A percentile compares a stretch with the other conserved stretches of the same genome.
phyloP scores from a whole-genome alignment of 805 yeast species.

The Pichia manshurica region DNA sequence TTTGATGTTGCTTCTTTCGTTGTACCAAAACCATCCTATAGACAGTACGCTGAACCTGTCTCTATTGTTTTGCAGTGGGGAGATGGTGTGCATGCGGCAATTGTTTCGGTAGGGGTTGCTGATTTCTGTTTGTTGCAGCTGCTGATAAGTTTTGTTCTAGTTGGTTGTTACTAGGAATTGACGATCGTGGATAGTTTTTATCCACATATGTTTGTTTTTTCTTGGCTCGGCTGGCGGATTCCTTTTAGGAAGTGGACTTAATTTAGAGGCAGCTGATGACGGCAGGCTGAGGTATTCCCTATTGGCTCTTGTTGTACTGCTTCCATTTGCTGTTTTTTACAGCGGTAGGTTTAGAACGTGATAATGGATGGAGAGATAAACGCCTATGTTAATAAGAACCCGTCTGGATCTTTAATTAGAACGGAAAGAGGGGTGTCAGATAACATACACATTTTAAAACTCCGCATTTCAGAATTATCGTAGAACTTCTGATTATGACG shows the following conservation, averaged over 20 bases:
- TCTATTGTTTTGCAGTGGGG: slow-evolving; percentile 2
- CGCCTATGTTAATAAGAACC: slow-evolving; percentile 31
- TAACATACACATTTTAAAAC: slow-evolving; percentile 26
- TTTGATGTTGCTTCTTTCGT: slow-evolving; percentile 15
- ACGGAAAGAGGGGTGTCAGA: slow-evolving; percentile 36
- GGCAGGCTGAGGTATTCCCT: neutral
- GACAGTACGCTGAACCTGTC: slow-evolving; percentile 30
- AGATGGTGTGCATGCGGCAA: slow-evolving; percentile 7
- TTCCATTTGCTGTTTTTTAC: slow-evolving; percentile 5
- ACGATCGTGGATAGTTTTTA: slow-evolving; percentile 14
- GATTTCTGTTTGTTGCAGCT: neutral
- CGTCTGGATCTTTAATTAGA: slow-evolving; percentile 29
- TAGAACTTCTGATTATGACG: too few relatives aligned
- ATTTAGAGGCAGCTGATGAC: too few relatives aligned
- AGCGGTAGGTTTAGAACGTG: slow-evolving; percentile 26
- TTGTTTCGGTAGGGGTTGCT: neutral
- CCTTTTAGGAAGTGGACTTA: slow-evolving; percentile 8
- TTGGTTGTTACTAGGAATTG: neutral
- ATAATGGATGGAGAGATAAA: slow-evolving; percentile 30
- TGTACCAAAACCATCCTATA: slow-evolving; percentile 32
- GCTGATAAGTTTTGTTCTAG: slow-evolving; percentile 1
- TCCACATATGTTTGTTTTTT: slow-evolving; percentile 8
- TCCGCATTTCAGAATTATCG: too few relatives aligned
- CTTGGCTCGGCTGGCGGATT: slow-evolving; percentile 7
- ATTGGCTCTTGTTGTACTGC: neutral